Evolutionary conservation across 164 flowering plant species (phyloP).

Genomic region (Saururus chinensis): DNA sequence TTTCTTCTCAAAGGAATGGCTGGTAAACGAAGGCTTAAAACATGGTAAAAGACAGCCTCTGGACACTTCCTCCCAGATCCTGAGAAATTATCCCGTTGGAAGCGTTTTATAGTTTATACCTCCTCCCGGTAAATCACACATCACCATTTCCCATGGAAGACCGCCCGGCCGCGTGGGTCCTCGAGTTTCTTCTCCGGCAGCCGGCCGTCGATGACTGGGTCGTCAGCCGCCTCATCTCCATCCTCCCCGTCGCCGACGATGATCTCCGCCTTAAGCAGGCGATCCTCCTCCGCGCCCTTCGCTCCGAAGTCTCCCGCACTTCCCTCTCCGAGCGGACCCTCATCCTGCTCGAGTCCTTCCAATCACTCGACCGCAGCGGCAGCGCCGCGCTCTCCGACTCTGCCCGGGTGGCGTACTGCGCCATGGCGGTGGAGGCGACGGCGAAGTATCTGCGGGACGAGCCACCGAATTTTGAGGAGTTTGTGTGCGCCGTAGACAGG

Average conservation of each 20-base stretch:
- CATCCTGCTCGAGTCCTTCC: slow-evolving; percentile 16
- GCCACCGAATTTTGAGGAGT: slow-evolving; percentile 10
- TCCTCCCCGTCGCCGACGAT: slow-evolving; percentile 22
- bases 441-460: slow-evolving; percentile 26
- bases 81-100: too few relatives aligned
- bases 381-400: slow-evolving; percentile 19
- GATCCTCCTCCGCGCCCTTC: slow-evolving; percentile 31
- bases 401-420: slow-evolving; percentile 42
- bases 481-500: slow-evolving; percentile 34
- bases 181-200: slow-evolving; percentile 46
- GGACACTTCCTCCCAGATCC: too few relatives aligned
- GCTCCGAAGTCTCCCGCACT: slow-evolving; percentile 18
- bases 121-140: too few relatives aligned
- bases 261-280: slow-evolving; percentile 24
- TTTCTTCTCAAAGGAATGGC: too few relatives aligned
- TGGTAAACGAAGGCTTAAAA: too few relatives aligned
- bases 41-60: too few relatives aligned
- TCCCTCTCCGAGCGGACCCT: slow-evolving; percentile 33
- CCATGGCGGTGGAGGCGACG: slow-evolving; percentile 47
- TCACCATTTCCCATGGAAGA: slow-evolving; percentile 16
- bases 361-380: slow-evolving; percentile 16
- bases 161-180: slow-evolving; percentile 30
- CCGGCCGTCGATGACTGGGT: slow-evolving; percentile 15
- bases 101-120: too few relatives aligned
- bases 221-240: slow-evolving; percentile 10